Base-by-base conservation (phyloP, 2,329 filamentous ascomycete genomes). In the Diaporthe capsici region DNA sequence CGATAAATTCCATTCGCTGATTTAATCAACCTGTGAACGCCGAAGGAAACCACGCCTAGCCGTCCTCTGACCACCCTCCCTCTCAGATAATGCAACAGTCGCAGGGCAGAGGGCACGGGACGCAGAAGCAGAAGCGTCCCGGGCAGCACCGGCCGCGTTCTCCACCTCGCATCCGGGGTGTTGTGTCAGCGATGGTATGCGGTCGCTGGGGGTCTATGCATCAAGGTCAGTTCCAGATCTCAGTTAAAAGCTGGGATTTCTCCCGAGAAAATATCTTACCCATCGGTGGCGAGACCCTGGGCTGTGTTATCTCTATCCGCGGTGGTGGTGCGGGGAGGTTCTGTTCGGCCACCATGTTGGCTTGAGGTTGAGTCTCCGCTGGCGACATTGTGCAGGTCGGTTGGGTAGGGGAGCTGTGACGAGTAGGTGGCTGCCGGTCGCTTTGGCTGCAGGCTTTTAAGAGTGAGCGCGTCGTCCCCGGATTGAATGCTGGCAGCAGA, bases 91-190 rank as follows among this genome's bases (percentile, higher is more conserved):
- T 82, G 76, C 84, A 85, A 76, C 80, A 85, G 73, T 84, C 82
- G 79, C 83, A 85, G 1, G 84, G 84, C 12, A 85, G 74, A 25
- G 84, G 84, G 78, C 84, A 84, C 17, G 84, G 84, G 17, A 85
- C 79, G 72, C 82, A 83, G 79, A 85, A 85, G 80, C 84, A 85
- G 81, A 85, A 85, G 9, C 83, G 82, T 5, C 83, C 83, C 5
- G 83, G 83, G 55, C 83, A 84, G 49, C 77, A 61, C 3, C 76
- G 74, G 77, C 82, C 75, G n/a, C 81, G 80, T 39, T 81, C 73
- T 20, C 81, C 81, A 34, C 81, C 81, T 44, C 81, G 79, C 71
- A 83, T 75, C 31, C 76, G 77, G 12, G 80, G 71, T 28, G 78
- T 71, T 3, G 77, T 63, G 17, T 82, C 81, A 6, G 76, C 71